Evolutionary conservation across 108 stramenopile species (phyloP).

Genomic region (Cyclotella distinguenda): DNA sequence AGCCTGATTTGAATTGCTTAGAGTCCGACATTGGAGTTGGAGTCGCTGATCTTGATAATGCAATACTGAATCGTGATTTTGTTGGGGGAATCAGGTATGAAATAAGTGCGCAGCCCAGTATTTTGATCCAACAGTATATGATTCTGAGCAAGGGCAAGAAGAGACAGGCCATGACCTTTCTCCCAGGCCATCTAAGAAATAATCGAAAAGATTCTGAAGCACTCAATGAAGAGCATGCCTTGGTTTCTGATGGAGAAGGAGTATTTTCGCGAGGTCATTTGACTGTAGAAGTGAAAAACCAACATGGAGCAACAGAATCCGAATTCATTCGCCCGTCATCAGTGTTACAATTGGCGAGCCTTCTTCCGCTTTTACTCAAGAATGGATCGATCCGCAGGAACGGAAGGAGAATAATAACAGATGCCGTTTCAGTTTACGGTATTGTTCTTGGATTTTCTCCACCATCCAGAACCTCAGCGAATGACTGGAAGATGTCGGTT

Average conservation of each 20-base stretch:
- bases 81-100: too few relatives aligned
- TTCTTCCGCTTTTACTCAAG: slow-evolving; percentile 14
- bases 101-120: too few relatives aligned
- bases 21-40: background rate
- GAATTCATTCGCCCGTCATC: slow-evolving; percentile 11
- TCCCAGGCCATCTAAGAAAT: too few relatives aligned
- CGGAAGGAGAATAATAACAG: too few relatives aligned
- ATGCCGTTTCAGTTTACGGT: slow-evolving; percentile 53
- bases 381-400: slow-evolving; percentile 19
- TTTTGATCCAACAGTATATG: too few relatives aligned
- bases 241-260: too few relatives aligned
- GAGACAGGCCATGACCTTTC: too few relatives aligned
- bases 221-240: too few relatives aligned
- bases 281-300: background rate
- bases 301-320: slow-evolving; percentile 3
- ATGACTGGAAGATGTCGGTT: slow-evolving; percentile 68
- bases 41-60: background rate
- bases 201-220: too few relatives aligned
- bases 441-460: slow-evolving; percentile 63
- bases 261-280: background rate
- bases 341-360: slow-evolving; percentile 7
- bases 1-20: background rate
- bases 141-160: too few relatives aligned
- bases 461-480: slow-evolving; percentile 52
- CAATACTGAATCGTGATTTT: too few relatives aligned